Percentiles rank a stretch among this genome's conserved stretches.
Evolutionary conservation across 2,329 filamentous ascomycete species (phyloP).

Genomic region (Fusarium abutilonis): DNA sequence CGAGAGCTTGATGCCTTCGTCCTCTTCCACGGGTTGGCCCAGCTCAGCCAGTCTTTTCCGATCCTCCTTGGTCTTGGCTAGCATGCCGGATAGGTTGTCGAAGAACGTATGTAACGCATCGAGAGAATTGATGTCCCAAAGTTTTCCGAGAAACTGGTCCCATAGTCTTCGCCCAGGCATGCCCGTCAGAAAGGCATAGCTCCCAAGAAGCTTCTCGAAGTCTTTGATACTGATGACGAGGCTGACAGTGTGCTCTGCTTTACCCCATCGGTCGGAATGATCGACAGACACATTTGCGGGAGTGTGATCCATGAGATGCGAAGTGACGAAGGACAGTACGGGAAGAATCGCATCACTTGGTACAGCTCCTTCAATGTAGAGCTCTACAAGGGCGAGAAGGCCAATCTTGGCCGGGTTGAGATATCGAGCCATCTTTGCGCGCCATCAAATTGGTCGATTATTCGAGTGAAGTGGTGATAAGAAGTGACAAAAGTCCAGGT

Average conservation of each 20-base stretch:
- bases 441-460: background rate
- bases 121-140: slow-evolving; percentile 87
- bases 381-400: slow-evolving; percentile 79
- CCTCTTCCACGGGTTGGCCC: slow-evolving; percentile 55
- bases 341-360: slow-evolving; percentile 76
- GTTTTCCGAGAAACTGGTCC: slow-evolving; percentile 81
- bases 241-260: slow-evolving; percentile 60
- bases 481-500: background rate
- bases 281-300: slow-evolving; percentile 44
- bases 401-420: slow-evolving; percentile 90
- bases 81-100: slow-evolving; percentile 63
- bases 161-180: slow-evolving; percentile 84
- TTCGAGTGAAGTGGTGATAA: background rate
- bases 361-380: slow-evolving; percentile 79
- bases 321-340: slow-evolving; percentile 81
- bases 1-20: slow-evolving; percentile 69
- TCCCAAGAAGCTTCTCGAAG: slow-evolving; percentile 67
- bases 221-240: slow-evolving; percentile 65
- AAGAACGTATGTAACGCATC: slow-evolving; percentile 85
- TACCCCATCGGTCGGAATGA: slow-evolving; percentile 55
- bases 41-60: slow-evolving; percentile 64
- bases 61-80: slow-evolving; percentile 72
- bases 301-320: slow-evolving; percentile 68
- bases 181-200: slow-evolving; percentile 62
- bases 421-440: slow-evolving; percentile 74